Conservation (phyloP, 225 moss, liverwort and hornwort species). For the Bryum argenteum region DNA sequence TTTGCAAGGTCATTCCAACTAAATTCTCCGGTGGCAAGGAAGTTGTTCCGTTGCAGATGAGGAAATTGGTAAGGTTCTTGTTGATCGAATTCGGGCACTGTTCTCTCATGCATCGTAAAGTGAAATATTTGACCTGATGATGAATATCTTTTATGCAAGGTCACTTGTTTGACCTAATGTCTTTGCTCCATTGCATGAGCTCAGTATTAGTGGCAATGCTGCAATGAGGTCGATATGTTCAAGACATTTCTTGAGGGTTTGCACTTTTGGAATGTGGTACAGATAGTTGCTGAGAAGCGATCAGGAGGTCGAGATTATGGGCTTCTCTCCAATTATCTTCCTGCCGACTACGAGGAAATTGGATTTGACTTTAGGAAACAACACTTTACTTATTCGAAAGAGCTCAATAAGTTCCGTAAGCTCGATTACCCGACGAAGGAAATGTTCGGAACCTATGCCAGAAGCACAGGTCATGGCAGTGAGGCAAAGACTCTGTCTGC, state of each 20-base stretch:
- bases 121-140: slow-evolving; percentile 18
- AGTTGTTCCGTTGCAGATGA: slow-evolving; percentile 75
- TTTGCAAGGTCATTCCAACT: slow-evolving; percentile 87
- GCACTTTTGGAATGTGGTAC: slow-evolving; percentile 27
- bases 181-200: too few relatives aligned
- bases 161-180: slow-evolving; percentile 11
- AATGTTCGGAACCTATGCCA: slow-evolving; percentile 70
- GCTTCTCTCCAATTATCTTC: slow-evolving; percentile 40
- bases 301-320: slow-evolving; percentile 62
- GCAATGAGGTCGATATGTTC: slow-evolving; percentile 17
- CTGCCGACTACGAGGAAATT: slow-evolving; percentile 69
- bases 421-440: slow-evolving; percentile 94
- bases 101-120: not conserved
- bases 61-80: slow-evolving; percentile 59
- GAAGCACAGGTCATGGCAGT: slow-evolving; percentile 85
- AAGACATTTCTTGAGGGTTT: slow-evolving; percentile 25
- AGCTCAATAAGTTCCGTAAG: slow-evolving; percentile 72
- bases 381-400: slow-evolving; percentile 78
- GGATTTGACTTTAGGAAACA: slow-evolving; percentile 96
- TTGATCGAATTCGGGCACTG: not conserved
- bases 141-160: not conserved
- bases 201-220: slow-evolving; percentile 14
- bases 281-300: slow-evolving; percentile 70
- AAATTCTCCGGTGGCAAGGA: slow-evolving; percentile 95
- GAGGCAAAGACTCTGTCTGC: slow-evolving; percentile 84